Conservation (phyloP, 768 basidiomycete species). For the Phylloporus rhodoxanthus region DNA sequence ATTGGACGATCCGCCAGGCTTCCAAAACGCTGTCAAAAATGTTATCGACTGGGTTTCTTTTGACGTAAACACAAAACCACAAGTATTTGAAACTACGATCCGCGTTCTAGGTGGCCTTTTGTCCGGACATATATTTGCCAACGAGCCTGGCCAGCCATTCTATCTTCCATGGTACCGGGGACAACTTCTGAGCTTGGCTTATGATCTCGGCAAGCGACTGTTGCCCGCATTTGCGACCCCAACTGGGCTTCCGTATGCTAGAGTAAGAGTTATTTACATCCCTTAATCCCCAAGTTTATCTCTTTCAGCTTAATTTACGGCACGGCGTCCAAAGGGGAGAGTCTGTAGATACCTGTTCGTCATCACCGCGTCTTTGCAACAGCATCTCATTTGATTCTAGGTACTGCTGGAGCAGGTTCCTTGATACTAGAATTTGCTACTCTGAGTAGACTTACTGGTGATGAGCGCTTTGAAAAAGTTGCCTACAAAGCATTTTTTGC, state of each 20-base stretch:
- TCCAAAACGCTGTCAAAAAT: constrained; percentile 78
- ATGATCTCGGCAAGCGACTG: constrained; percentile 81
- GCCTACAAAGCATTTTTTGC: constrained; percentile 90
- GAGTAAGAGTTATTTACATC: constrained; percentile 41
- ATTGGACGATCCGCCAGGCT: constrained; percentile 70
- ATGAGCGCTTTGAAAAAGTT: constrained; percentile 82
- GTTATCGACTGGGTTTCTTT: constrained; percentile 82
- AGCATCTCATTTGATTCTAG: constrained; percentile 34
- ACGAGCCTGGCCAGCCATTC: constrained; percentile 57
- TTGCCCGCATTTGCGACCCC: constrained; percentile 89
- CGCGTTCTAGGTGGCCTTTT: constrained; percentile 87
- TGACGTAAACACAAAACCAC: constrained; percentile 92
- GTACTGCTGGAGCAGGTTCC: constrained; percentile 89
- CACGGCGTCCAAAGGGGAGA: constrained; percentile 74
- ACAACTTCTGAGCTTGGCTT: constrained; percentile 73
- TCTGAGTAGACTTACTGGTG: constrained; percentile 84
- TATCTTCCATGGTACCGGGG: constrained; percentile 79
- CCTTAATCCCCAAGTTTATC: background rate
- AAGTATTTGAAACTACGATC: constrained; percentile 97
- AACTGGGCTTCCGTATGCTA: constrained; percentile 88
- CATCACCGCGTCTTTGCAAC: background rate
- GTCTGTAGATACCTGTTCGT: constrained; percentile 78
- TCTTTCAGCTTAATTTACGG: constrained; percentile 68
- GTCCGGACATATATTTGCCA: constrained; percentile 81
- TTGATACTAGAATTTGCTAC: constrained; percentile 93